Base-by-base conservation (phyloP, 2,329 filamentous ascomycete genomes). In the Apiospora phragmitis region DNA sequence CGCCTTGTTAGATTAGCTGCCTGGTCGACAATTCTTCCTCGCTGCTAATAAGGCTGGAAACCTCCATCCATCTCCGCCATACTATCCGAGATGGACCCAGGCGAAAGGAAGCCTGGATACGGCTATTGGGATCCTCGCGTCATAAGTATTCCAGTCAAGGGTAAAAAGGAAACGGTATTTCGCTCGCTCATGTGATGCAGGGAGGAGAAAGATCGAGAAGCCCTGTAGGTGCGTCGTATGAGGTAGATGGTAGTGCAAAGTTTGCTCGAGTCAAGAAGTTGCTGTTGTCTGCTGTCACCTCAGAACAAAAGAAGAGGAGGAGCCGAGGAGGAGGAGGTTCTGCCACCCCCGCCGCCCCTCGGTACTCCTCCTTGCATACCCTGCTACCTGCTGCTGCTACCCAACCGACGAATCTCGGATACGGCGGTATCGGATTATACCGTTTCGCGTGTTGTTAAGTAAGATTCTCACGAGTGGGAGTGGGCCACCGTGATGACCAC, bases 181-280 rank as follows among this genome's bases (percentile, higher is more conserved):
- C 21, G 21, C 9, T 12, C 32, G 55, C 29, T 9, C 32, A n/a
- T 62, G 55, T n/a, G 55, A 11, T 62, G 55, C 29, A 32, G 55
- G 18, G 55, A 38, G 32, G 55, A 59, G 55, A 62, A 32, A 62
- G 16, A n/a, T 62, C 55, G 55, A 62, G 16, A 7, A 21, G 29
- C 18, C 29, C 29, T 35, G 55, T n/a, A 32, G 21, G 51, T 26
- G 12, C 26, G 49, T 62, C 29, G 43, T 47, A 47, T 47, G 43
- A 47, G 43, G 43, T 47, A n/a, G 55, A 62, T 24, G 9, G 55
- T 38, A 62, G 32, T 21, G 55, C 32, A 38, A 38, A 62, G 55
- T 62, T 62, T 62, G 55, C 55, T 62, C 32, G 55, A 62, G 55
- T 62, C 55, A 62, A 62, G 55, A 38, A 62, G 55, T 11, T 35